A percentile compares a stretch with the other conserved stretches of the same genome.
phyloP scores from a whole-genome alignment of 495 filamentous ascomycete genomes.

The Rusavskia elegans region DNA sequence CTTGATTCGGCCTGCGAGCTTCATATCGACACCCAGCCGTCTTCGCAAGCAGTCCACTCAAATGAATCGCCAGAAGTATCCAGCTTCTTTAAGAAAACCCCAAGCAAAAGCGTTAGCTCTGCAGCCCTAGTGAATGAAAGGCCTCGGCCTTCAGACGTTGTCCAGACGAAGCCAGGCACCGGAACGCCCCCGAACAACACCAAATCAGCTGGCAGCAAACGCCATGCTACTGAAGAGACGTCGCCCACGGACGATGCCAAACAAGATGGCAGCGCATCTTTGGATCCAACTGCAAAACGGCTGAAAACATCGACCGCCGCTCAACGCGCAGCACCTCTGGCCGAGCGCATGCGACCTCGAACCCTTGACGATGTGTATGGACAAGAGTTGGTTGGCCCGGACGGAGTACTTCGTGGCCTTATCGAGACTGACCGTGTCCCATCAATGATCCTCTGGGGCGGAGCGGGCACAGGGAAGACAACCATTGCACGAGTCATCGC shows the following conservation, averaged over 20 bases:
- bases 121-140: neutral
- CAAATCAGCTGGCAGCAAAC: neutral
- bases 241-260: neutral
- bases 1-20: constrained; percentile 70
- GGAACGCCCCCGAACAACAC: neutral
- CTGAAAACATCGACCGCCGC: constrained; percentile 40
- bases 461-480: constrained; percentile 86
- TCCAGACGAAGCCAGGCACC: neutral
- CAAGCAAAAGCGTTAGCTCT: constrained; percentile 12
- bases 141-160: neutral
- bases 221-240: neutral
- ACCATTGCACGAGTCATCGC: constrained; percentile 92
- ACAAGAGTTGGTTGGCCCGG: constrained; percentile 75
- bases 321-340: constrained; percentile 63
- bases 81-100: constrained; percentile 64
- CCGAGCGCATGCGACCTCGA: constrained; percentile 83
- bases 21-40: constrained; percentile 32
- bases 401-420: constrained; percentile 73
- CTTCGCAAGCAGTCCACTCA: constrained; percentile 27
- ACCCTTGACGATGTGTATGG: constrained; percentile 76
- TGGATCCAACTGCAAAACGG: constrained; percentile 31
- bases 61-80: constrained; percentile 30
- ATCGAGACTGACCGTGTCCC: constrained; percentile 79
- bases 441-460: constrained; percentile 92
- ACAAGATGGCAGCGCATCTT: neutral